These are phyloP conservation scores for Saccharomycopsis capsularis DNA, from an alignment of 805 yeast genomes.

Conservation along the genomic window DNA sequence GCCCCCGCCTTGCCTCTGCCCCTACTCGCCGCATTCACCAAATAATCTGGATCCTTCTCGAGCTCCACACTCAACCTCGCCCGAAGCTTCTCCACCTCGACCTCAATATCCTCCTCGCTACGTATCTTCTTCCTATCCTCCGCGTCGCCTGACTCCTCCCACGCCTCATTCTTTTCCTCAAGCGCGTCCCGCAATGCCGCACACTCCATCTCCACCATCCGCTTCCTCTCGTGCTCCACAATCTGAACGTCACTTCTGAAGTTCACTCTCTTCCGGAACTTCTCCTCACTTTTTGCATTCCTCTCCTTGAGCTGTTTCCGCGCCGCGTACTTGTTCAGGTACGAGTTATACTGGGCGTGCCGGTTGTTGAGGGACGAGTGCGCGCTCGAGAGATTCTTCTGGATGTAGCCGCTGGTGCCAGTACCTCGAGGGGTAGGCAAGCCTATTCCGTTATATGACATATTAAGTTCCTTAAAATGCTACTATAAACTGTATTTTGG, in stretches of 20 bases:
- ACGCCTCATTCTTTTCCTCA: conserved; percentile 6
- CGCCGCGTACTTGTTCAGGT: neutral
- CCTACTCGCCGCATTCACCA: neutral
- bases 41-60: neutral
- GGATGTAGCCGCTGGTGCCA: conserved; percentile 31
- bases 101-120: neutral
- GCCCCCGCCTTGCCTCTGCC: neutral
- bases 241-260: neutral
- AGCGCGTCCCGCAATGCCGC: conserved; percentile 3
- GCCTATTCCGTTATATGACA: conserved; percentile 31
- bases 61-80: neutral
- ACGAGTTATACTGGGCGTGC: neutral
- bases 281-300: neutral
- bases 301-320: neutral
- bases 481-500: no score
- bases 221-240: conserved; percentile 7
- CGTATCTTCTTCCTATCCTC: neutral
- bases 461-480: neutral
- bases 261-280: neutral
- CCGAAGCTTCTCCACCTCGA: neutral
- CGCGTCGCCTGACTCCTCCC: neutral
- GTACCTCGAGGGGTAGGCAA: conserved; percentile 29
- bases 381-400: conserved; percentile 23
- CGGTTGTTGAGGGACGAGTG: neutral
- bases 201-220: conserved; percentile 5